Evolutionary conservation across 768 basidiomycete genomes (phyloP).

Genomic region (Lactarius akahatsu): DNA sequence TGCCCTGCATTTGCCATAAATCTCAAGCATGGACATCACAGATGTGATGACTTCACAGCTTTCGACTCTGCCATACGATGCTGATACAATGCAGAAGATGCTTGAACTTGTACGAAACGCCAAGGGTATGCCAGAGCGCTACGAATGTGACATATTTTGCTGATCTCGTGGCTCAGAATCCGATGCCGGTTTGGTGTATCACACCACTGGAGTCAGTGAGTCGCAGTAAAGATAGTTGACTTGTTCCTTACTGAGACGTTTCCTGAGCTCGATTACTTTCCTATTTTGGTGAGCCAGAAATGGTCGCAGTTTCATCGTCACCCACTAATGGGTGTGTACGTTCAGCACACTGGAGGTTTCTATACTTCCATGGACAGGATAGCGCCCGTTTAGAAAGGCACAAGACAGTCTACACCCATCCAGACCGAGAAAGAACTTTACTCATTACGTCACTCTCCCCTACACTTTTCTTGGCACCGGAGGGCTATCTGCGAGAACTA

Average conservation of each 20-base stretch:
- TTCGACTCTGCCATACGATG: background rate
- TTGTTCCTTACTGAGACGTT: background rate
- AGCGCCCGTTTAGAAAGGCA: background rate
- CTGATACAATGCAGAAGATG: background rate
- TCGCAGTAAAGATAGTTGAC: background rate
- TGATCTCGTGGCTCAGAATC: background rate
- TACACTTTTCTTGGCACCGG: background rate
- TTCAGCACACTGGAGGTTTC: background rate
- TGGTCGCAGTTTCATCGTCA: background rate
- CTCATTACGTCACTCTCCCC: background rate
- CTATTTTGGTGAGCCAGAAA: background rate
- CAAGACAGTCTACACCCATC: background rate
- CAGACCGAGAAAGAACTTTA: background rate
- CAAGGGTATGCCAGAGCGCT: background rate
- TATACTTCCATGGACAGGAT: constrained; percentile 1
- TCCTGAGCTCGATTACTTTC: background rate
- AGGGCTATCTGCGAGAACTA: background rate
- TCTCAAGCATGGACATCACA: background rate
- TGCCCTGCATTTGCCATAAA: background rate
- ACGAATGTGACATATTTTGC: background rate
- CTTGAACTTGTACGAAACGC: background rate
- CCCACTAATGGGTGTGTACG: no score
- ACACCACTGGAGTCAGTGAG: background rate
- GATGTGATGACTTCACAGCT: background rate
- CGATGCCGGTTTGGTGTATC: background rate